Evolutionary conservation across 805 yeast genomes (phyloP).

Genomic region (Metschnikowia hibisci): DNA sequence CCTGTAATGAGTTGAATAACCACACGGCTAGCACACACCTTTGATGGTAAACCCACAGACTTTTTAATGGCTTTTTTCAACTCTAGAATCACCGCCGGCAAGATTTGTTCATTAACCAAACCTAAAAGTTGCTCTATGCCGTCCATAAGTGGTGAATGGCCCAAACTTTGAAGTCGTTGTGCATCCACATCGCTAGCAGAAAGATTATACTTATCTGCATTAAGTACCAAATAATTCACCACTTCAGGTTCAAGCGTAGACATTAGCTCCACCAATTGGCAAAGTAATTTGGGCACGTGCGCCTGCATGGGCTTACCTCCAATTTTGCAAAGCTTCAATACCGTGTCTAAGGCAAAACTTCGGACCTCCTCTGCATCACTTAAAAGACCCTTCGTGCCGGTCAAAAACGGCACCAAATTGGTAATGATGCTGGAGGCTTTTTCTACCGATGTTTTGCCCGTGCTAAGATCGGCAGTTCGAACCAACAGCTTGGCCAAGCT

Average conservation of each 20-base stretch:
- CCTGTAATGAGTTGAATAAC: constrained; percentile 60
- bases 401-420: constrained; percentile 69
- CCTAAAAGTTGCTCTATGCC: constrained; percentile 71
- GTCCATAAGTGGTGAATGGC: constrained; percentile 85
- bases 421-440: constrained; percentile 47
- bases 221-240: constrained; percentile 76
- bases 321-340: constrained; percentile 65
- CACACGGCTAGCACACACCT: constrained; percentile 77
- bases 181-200: constrained; percentile 72
- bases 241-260: constrained; percentile 91
- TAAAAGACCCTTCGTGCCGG: constrained; percentile 73
- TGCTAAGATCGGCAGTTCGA: constrained; percentile 47
- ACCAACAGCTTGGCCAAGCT: constrained; percentile 61
- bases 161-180: constrained; percentile 65
- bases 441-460: constrained; percentile 33
- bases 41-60: constrained; percentile 87
- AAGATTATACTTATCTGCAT: constrained; percentile 83
- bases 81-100: constrained; percentile 46
- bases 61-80: constrained; percentile 56
- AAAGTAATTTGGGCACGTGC: constrained; percentile 64
- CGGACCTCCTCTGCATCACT: constrained; percentile 86
- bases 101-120: constrained; percentile 45
- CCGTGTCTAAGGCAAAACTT: constrained; percentile 66
- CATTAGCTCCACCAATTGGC: constrained; percentile 66
- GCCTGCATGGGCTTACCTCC: constrained; percentile 59